These are phyloP conservation scores for Gymnopus androsaceus DNA, from an alignment of 1,284 basidiomycete species.

Conservation along the genomic window DNA sequence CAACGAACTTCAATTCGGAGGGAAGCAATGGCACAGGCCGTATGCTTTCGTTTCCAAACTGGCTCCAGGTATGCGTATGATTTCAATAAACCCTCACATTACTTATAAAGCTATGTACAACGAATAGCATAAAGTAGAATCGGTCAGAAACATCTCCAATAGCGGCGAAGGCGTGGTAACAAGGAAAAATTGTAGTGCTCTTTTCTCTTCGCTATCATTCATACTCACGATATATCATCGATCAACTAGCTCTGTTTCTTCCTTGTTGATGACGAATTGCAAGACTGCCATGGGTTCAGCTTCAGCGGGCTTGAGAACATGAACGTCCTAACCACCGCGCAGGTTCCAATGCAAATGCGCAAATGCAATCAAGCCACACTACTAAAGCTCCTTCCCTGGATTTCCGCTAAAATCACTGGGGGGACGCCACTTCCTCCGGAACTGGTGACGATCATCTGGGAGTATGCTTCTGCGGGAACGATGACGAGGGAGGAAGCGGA, in stretches of 20 bases:
- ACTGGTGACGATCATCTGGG: constrained; percentile 15
- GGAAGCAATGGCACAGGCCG: constrained; percentile 15
- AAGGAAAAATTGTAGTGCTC: constrained; percentile 13
- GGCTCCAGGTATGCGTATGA: constrained; percentile 15
- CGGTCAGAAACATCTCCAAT: not conserved
- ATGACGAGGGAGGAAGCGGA: constrained; percentile 17
- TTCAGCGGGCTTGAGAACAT: constrained; percentile 4
- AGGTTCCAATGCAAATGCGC: constrained; percentile 15
- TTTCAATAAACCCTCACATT: not conserved
- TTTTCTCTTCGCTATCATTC: not conserved
- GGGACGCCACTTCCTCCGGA: constrained; percentile 14
- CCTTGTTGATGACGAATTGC: constrained; percentile 15
- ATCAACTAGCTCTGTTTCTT: constrained; percentile 18
- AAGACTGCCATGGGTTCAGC: constrained; percentile 8
- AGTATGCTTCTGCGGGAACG: constrained; percentile 3
- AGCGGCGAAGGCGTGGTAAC: not conserved
- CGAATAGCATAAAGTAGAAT: constrained; percentile 3
- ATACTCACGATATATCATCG: not conserved
- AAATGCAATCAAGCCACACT: constrained; percentile 11
- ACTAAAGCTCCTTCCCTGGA: not conserved
- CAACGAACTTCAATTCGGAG: not conserved
- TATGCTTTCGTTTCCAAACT: constrained; percentile 22
- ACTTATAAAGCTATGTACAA: not conserved
- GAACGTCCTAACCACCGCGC: constrained; percentile 16
- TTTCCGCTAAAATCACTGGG: constrained; percentile 5